Conservation (phyloP, 1,284 basidiomycete genomes). For the Rhizoctonia solani region DNA sequence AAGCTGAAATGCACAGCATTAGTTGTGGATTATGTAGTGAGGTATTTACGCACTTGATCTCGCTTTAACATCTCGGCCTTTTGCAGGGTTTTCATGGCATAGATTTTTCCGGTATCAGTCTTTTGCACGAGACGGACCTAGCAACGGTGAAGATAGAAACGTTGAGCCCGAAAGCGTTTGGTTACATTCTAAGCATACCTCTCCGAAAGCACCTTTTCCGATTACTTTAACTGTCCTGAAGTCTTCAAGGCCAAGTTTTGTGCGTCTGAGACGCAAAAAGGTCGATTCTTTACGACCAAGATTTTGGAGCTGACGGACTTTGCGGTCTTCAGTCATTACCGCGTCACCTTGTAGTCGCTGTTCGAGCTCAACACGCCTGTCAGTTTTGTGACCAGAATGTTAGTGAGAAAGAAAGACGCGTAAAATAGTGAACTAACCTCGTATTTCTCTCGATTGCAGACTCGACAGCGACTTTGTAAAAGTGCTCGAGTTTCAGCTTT, state of each 20-base stretch:
- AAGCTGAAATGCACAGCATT: constrained; percentile 57
- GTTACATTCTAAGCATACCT: constrained; percentile 57
- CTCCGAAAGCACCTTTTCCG: constrained; percentile 98
- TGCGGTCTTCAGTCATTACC: constrained; percentile 78
- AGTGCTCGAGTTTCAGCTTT: constrained; percentile 96
- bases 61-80: constrained; percentile 99
- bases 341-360: constrained; percentile 79
- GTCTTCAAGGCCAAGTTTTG: constrained; percentile 90
- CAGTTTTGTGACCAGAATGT: not conserved
- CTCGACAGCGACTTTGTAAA: constrained; percentile 95
- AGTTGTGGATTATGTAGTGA: not conserved
- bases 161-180: constrained; percentile 9
- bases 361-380: constrained; percentile 90
- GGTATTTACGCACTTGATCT: constrained; percentile 72
- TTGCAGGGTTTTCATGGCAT: constrained; percentile 98
- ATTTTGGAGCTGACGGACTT: constrained; percentile 87
- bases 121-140: constrained; percentile 96
- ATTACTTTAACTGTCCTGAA: constrained; percentile 99
- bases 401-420: not conserved
- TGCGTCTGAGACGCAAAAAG: constrained; percentile 87
- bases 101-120: constrained; percentile 95
- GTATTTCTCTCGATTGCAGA: constrained; percentile 87
- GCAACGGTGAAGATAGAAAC: constrained; percentile 10
- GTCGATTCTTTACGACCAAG: constrained; percentile 91
- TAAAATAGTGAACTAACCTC: constrained; percentile 56